These are phyloP conservation scores for Lithospermum erythrorhizon DNA, from an alignment of 257 asterid species.

Conservation along the genomic window DNA sequence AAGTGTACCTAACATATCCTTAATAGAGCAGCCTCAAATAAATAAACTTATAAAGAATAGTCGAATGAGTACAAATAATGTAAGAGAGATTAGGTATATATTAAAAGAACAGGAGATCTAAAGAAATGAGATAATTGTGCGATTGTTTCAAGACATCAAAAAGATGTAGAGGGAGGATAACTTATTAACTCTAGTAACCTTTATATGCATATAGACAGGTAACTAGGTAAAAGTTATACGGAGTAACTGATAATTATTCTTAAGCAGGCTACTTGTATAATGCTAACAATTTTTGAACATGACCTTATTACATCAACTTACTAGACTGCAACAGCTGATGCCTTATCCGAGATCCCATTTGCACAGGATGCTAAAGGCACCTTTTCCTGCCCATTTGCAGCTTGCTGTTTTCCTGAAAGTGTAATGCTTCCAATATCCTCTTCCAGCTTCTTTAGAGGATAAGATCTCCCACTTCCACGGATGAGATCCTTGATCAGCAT, in stretches of 20 bases:
- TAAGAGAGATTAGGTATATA: no score
- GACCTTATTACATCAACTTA: background rate
- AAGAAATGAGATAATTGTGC: background rate
- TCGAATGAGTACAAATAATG: no score
- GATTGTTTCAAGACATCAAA: no score
- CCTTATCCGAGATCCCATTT: conserved; percentile 19
- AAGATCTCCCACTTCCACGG: conserved; percentile 62
- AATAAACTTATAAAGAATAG: no score
- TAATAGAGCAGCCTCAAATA: no score
- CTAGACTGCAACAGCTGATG: conserved; percentile 4
- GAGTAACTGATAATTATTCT: background rate
- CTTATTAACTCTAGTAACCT: background rate
- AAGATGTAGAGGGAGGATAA: background rate
- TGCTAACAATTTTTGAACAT: background rate
- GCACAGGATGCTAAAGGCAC: conserved; percentile 6
- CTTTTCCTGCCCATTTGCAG: conserved; percentile 15
- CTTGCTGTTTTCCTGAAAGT: conserved; percentile 22
- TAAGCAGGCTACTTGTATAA: background rate
- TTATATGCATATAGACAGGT: background rate
- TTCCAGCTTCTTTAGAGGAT: conserved; percentile 26
- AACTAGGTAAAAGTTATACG: background rate
- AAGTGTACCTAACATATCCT: no score
- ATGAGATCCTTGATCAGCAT: conserved; percentile 54
- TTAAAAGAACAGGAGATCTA: no score
- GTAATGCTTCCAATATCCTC: conserved; percentile 6